A percentile compares a stretch with the other conserved stretches of the same genome.
Evolutionary conservation across 306 rosid genomes (phyloP).

Genomic region (Vicia sativa): DNA sequence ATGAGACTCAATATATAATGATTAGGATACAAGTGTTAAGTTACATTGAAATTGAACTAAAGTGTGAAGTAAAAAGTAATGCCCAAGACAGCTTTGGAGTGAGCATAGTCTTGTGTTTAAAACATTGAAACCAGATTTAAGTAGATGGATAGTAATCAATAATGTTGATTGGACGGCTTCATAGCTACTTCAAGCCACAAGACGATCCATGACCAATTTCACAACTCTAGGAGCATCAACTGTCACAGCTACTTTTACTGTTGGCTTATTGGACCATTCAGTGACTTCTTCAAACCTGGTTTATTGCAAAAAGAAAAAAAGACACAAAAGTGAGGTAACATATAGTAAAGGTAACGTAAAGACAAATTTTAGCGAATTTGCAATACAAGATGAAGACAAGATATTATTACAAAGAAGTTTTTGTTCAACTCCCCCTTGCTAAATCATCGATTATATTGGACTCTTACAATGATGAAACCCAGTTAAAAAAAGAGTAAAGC

Average conservation of each 20-base stretch:
- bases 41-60: neutral
- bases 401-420: slow-evolving; percentile 1
- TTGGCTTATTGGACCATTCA: slow-evolving; percentile 81
- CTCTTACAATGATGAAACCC: neutral
- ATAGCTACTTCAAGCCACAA: slow-evolving; percentile 49
- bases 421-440: slow-evolving; percentile 2
- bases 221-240: slow-evolving; percentile 73
- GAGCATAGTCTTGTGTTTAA: slow-evolving; percentile 18
- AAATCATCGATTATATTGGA: slow-evolving; percentile 8
- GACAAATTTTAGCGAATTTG: neutral
- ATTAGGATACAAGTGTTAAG: neutral
- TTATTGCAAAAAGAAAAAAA: slow-evolving; percentile 28
- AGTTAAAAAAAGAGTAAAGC: slow-evolving; percentile 2
- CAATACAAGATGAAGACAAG: neutral
- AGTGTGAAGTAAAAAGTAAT: neutral
- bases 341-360: slow-evolving; percentile 5
- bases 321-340: slow-evolving; percentile 1
- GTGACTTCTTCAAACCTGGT: slow-evolving; percentile 79
- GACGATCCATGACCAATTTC: slow-evolving; percentile 78
- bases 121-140: slow-evolving; percentile 1
- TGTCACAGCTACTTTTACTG: slow-evolving; percentile 91
- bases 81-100: slow-evolving; percentile 4
- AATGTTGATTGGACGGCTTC: neutral
- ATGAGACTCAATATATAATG: neutral
- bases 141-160: slow-evolving; percentile 14